These are phyloP conservation scores for Nicotiana otophora DNA, from an alignment of 257 asterid genomes.

Conservation along the genomic window DNA sequence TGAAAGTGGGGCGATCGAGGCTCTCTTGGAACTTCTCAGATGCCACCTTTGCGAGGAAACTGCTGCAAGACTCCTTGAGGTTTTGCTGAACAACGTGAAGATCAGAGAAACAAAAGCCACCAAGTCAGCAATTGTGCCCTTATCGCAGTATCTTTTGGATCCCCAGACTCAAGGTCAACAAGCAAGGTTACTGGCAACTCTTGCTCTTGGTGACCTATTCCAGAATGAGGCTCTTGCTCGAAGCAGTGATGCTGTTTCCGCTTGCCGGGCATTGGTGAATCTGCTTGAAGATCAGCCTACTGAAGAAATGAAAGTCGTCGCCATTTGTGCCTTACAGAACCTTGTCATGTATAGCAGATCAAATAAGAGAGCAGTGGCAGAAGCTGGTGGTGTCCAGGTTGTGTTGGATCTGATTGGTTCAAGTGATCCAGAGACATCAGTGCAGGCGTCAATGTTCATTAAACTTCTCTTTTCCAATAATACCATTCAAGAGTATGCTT, in stretches of 20 bases:
- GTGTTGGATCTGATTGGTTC: conserved; percentile 92
- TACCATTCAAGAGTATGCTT: conserved; percentile 97
- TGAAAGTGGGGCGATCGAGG: conserved; percentile 97
- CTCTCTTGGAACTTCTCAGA: conserved; percentile 85
- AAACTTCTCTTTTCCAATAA: conserved; percentile 89
- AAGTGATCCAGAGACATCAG: conserved; percentile 87
- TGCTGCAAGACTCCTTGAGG: conserved; percentile 94
- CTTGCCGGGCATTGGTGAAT: conserved; percentile 96
- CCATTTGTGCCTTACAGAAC: conserved; percentile 93
- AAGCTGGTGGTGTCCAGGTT: conserved; percentile 99
- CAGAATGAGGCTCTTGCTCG: conserved; percentile 96
- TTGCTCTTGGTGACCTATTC: conserved; percentile 93
- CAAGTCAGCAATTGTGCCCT: conserved; percentile 82
- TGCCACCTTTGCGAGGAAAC: conserved; percentile 93
- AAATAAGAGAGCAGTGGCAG: conserved; percentile 98
- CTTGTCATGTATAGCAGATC: conserved; percentile 95
- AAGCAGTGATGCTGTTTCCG: conserved; percentile 87
- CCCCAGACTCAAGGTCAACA: conserved; percentile 99
- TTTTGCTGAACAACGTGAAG: conserved; percentile 77
- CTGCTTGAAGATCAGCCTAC: conserved; percentile 99
- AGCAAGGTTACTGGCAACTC: conserved; percentile 89
- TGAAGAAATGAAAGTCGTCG: conserved; percentile 98
- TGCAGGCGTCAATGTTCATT: conserved; percentile 97
- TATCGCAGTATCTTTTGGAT: conserved; percentile 95
- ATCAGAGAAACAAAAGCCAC: conserved; percentile 91